Evolutionary conservation across 1,284 basidiomycete genomes (phyloP), one percentile per base, ranked within the genome.

Genomic region (Xanthoconium separans): DNA sequence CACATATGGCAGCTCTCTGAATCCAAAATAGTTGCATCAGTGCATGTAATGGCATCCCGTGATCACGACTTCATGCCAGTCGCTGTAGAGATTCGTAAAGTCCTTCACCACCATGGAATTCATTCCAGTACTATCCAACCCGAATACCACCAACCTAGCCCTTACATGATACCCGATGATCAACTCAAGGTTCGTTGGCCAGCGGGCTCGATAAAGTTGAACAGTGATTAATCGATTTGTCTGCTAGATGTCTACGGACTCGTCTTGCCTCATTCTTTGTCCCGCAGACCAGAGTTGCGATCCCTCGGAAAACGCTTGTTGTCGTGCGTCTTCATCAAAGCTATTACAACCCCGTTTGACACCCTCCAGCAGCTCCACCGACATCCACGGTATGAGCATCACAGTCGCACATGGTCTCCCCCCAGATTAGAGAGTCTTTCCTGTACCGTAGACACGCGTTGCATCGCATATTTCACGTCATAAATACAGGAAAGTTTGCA

Each of bases 1-100:
- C 97, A 99, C 73, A 85, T 99, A 51, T 99, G 97, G 97, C 95
- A 97, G 68, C 77, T 95, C 33, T 88, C 87, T 16, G 91, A 93
- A 71, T 80, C 79, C 58, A 98, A 97, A 68, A 85, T 95, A 50
- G 91, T 99, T 36, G 96, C 96, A 6, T 95, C 92, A 1, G 95
- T 99, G 18, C 97, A 99, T 73, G 92, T 99, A 45, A 82, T 93
- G 58, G 87, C 95, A 24, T 87, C 85, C 31, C 81, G 85, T 53
- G 79, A 81, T 43, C 81, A 84, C 56, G 91, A 97, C 65, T 98
- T 98, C 71, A 98, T 98, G 92, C 83, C 82, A 6, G 85, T 97
- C 44, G 93, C 94, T 4, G 83, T 82, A 45, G 82, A 90, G 48
- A 95, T 99, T 59, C 80, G 95, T 55, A 83, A 84, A 65, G 83